Evolutionary conservation across 148 eudicot species (phyloP), one percentile per base, ranked within the genome.

Genomic region (Cornus suecica): DNA sequence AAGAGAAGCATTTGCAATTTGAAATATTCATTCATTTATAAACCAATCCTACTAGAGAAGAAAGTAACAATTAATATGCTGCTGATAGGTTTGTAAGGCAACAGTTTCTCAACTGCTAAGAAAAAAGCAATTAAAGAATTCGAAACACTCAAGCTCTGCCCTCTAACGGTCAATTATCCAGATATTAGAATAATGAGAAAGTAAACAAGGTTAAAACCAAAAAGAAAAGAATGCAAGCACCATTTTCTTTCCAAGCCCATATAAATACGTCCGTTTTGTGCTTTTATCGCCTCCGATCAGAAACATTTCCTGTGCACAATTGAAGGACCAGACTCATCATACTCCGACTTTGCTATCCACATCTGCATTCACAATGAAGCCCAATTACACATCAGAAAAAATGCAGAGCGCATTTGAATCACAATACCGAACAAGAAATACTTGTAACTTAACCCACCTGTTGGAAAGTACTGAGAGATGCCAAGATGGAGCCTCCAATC

Each of bases 301-400:
- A 79, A 79, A 32, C 82, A 79, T 42, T 78, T 78, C 80, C 80
- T 52, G 66, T 72, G 80, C 15, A 78, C 80, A 65, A 78, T 78
- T n/a, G 80, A 78, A 13, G 80, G 80, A 15, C 80, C 80, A 70
- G 80, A 77, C 56, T 77, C 80, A 70, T 77, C 80, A 10, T 77
- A 77, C 71, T 78, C 80, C 0, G 70, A 45, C 70, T 78, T 78
- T 0, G 75, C 75, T 34, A 74, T 74, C 82, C 82, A 79, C 82
- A 80, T 80, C 82, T 80, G 75, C 30, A 58, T 5, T 58, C 68
- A 73, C 16, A 26, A 23, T 8, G 32, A 60, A 42, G 70, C 7
- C 10, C 13, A 74, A 20, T 26, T 23, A 13, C 69, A n/a, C 15
- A 66, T 28, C 7, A 66, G n/a, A 16, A 65, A 26, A 4, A 30